A percentile compares a stretch with the other conserved stretches of the same genome.
These are phyloP conservation scores for Tilletia setariae DNA, from an alignment of 1,284 basidiomycete species.

Conservation along the genomic window DNA sequence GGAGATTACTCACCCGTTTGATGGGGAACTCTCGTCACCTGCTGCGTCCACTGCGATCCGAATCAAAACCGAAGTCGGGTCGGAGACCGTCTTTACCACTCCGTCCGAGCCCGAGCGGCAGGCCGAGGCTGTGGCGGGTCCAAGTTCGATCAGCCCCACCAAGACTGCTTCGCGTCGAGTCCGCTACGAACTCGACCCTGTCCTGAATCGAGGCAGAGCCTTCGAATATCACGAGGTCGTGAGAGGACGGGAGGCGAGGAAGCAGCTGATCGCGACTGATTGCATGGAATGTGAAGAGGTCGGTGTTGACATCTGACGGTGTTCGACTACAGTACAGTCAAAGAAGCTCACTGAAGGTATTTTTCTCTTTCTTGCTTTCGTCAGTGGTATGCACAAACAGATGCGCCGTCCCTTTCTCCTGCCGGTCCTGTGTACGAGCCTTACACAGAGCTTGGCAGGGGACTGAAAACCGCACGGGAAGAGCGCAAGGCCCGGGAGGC, in stretches of 20 bases:
- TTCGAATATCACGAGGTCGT: slow-evolving; percentile 6
- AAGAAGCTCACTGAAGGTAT: too few species aligned
- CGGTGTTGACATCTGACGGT: too few species aligned
- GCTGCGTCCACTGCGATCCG: too few species aligned
- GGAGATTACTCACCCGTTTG: too few species aligned
- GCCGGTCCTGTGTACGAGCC: background rate
- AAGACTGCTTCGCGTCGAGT: background rate
- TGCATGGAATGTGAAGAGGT: slow-evolving; percentile 14
- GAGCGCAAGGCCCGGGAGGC: slow-evolving; percentile 1
- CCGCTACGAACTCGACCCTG: slow-evolving; percentile 5
- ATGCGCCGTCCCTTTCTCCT: background rate
- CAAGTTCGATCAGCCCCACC: background rate
- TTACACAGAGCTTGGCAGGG: background rate
- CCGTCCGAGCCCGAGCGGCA: too few species aligned
- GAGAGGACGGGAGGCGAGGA: background rate
- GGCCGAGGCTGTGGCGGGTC: too few species aligned
- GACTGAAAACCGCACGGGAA: background rate
- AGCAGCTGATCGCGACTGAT: background rate
- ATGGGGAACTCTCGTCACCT: too few species aligned
- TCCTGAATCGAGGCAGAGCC: background rate
- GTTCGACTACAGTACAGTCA: too few species aligned
- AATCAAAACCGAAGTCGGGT: too few species aligned
- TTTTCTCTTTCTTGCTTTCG: too few species aligned
- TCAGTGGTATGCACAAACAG: slow-evolving; percentile 2
- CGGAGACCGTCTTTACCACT: too few species aligned